Conservation (phyloP, 1,139 yeast genomes). For the Petasospora rhodanensis region DNA sequence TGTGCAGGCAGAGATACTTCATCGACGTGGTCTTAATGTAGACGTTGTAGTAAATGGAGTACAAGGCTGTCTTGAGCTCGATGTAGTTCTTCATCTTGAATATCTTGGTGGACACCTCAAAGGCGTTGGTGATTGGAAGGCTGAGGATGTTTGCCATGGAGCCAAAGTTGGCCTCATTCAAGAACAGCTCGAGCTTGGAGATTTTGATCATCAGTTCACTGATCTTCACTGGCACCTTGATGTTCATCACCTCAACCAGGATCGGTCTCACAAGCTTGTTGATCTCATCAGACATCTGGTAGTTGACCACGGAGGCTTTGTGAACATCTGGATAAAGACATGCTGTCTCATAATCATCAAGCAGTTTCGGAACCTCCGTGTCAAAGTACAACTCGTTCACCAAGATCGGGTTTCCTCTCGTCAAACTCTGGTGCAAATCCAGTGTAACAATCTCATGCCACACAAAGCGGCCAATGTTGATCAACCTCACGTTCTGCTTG, state of each 20-base stretch:
- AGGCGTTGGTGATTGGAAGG: constrained; percentile 13
- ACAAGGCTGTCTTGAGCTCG: constrained; percentile 24
- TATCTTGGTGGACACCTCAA: constrained; percentile 20
- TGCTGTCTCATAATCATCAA: background rate
- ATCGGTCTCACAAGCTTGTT: constrained; percentile 22
- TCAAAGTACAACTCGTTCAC: constrained; percentile 34
- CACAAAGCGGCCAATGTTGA: constrained; percentile 37
- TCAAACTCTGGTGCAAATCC: constrained; percentile 35
- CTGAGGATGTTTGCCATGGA: constrained; percentile 20
- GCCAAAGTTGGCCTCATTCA: constrained; percentile 19
- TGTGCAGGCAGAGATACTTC: constrained; percentile 8
- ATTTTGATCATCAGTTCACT: constrained; percentile 19
- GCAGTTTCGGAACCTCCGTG: constrained; percentile 33
- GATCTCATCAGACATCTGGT: constrained; percentile 20
- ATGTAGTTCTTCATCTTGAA: constrained; percentile 25
- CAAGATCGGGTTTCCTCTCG: constrained; percentile 39
- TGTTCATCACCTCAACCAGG: constrained; percentile 23
- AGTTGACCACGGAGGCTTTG: constrained; percentile 21
- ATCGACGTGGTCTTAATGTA: constrained; percentile 16
- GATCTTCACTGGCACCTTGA: constrained; percentile 17
- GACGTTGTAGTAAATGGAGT: constrained; percentile 24
- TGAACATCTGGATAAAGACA: constrained; percentile 17
- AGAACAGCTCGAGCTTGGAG: constrained; percentile 17
- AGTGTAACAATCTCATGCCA: constrained; percentile 44
- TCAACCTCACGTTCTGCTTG: constrained; percentile 30